Evolutionary conservation across 176 grass and related monocot species (phyloP).

Genomic region (Carex cristatella): DNA sequence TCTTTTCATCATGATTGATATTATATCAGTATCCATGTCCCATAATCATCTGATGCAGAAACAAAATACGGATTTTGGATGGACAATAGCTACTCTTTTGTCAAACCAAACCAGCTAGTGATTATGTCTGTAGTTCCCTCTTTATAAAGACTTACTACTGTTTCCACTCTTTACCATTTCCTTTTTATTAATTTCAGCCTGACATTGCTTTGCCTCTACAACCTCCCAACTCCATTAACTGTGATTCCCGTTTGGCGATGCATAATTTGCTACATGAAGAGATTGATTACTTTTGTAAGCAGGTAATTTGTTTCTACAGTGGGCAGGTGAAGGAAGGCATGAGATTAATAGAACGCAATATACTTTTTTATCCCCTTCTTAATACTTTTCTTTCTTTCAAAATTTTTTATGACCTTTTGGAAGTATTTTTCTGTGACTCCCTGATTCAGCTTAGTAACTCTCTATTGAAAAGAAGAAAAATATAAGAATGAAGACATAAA

Average conservation of each 20-base stretch:
- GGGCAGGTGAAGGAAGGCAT: not conserved
- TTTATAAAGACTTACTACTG: not conserved
- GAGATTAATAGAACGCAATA: not conserved
- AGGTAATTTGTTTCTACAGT: conserved; percentile 44
- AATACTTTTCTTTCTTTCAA: conserved; percentile 6
- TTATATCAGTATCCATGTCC: not conserved
- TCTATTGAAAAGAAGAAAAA: too few relatives aligned
- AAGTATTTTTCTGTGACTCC: too few relatives aligned
- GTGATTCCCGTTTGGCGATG: conserved; percentile 53
- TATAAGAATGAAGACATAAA: too few relatives aligned
- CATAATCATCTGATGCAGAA: not conserved
- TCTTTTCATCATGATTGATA: not conserved
- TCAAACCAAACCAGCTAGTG: not conserved
- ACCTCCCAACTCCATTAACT: conserved; percentile 60
- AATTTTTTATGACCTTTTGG: not conserved
- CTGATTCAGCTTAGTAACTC: too few relatives aligned
- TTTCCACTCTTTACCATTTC: conserved; percentile 23
- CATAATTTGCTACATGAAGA: conserved; percentile 86
- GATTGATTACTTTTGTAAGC: conserved; percentile 88
- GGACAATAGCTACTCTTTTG: not conserved
- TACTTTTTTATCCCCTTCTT: not conserved
- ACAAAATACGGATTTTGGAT: not conserved
- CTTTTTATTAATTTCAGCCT: conserved; percentile 65
- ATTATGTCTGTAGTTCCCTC: not conserved
- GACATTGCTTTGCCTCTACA: conserved; percentile 87